Conservation (phyloP, 2,329 filamentous ascomycete genomes). For the Colletotrichum trifolii region DNA sequence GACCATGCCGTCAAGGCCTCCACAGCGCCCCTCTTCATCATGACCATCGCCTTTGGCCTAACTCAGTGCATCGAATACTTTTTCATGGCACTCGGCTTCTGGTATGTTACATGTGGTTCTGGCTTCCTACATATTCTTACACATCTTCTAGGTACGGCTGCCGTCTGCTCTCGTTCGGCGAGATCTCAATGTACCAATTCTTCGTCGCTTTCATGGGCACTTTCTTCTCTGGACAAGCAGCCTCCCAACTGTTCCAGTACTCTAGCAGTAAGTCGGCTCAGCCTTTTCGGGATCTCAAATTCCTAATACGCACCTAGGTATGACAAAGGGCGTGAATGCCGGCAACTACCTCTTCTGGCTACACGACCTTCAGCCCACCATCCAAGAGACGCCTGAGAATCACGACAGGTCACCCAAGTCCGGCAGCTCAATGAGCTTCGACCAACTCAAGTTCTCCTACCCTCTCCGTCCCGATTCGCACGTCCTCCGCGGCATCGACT, state of each 20-base stretch:
- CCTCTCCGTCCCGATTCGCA: constrained; percentile 56
- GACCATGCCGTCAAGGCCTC: constrained; percentile 45
- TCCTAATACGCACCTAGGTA: constrained; percentile 42
- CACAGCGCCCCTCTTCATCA: constrained; percentile 44
- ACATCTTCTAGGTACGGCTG: constrained; percentile 46
- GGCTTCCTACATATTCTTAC: too few relatives aligned
- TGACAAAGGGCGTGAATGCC: constrained; percentile 61
- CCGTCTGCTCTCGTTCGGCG: constrained; percentile 48
- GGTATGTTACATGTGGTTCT: constrained; percentile 38
- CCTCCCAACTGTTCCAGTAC: constrained; percentile 56
- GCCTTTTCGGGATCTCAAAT: neutral
- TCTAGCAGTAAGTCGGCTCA: constrained; percentile 51
- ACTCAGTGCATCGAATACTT: constrained; percentile 51
- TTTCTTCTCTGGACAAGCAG: constrained; percentile 57
- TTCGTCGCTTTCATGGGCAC: constrained; percentile 64
- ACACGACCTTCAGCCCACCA: constrained; percentile 51
- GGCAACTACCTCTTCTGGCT: constrained; percentile 65
- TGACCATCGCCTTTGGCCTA: constrained; percentile 51
- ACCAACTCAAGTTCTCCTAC: constrained; percentile 72
- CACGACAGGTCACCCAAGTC: constrained; percentile 48
- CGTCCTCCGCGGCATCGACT: constrained; percentile 56
- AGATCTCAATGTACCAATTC: constrained; percentile 55
- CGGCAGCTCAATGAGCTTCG: constrained; percentile 57
- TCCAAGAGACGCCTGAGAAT: constrained; percentile 55
- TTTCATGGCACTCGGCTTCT: constrained; percentile 55